phyloP scores from a whole-genome alignment of 2,329 filamentous ascomycete genomes.

The Pyrenochaeta sp. region DNA sequence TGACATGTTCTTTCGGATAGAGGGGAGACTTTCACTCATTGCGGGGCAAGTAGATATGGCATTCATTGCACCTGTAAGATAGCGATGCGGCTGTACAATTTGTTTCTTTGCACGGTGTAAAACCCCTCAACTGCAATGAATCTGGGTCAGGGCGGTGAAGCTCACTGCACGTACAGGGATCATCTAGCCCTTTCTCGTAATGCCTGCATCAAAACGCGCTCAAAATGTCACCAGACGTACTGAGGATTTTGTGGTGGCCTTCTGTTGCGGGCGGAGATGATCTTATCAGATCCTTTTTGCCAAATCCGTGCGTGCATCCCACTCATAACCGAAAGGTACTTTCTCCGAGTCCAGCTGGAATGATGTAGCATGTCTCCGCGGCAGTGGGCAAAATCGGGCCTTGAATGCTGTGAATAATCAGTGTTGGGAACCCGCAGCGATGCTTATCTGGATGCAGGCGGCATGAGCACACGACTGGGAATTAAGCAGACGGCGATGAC shows the following conservation, averaged over 20 bases:
- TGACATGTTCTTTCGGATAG: constrained; percentile 10
- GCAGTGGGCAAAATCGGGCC: neutral
- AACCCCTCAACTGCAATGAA: neutral
- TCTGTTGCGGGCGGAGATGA: constrained; percentile 31
- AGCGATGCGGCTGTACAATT: constrained; percentile 8
- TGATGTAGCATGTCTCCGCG: constrained; percentile 21
- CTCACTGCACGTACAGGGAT: neutral
- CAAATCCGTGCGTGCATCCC: constrained; percentile 19
- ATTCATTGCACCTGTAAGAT: constrained; percentile 30
- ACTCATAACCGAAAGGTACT: constrained; percentile 16
- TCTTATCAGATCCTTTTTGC: constrained; percentile 37
- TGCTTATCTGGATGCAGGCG: neutral
- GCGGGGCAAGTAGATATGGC: constrained; percentile 3
- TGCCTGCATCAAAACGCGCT: neutral
- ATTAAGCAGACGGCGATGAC: neutral
- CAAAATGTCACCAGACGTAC: neutral
- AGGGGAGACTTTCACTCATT: constrained; percentile 13
- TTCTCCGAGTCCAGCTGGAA: constrained; percentile 26
- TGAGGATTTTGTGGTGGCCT: neutral
- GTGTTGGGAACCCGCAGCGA: neutral
- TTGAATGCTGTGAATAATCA: neutral
- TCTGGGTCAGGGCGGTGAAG: neutral
- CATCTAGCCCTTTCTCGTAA: neutral
- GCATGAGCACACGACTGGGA: neutral
- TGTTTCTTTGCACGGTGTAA: neutral